phyloP scores from a whole-genome alignment of 208 protist species.

The Endotrypanum monterogeii region DNA sequence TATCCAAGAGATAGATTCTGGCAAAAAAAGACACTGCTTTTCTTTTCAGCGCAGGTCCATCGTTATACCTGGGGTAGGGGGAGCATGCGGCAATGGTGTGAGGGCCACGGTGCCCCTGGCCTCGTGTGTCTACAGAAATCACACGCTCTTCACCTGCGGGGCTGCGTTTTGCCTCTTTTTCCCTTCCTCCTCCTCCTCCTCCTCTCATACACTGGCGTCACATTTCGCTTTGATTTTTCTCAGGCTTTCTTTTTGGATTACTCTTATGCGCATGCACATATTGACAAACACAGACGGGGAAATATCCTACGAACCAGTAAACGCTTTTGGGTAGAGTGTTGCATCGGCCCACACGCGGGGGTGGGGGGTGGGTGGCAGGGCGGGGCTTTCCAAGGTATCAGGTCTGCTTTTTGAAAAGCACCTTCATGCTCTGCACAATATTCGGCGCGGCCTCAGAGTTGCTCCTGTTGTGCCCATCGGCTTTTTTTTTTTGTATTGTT shows the following conservation, averaged over 20 bases:
- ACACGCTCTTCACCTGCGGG: not conserved
- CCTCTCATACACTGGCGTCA: not conserved
- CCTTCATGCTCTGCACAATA: not conserved
- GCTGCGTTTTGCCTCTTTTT: conserved; percentile 9
- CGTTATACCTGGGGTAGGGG: not conserved
- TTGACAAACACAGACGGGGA: not conserved
- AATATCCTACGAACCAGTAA: too few relatives aligned
- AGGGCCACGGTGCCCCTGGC: not conserved
- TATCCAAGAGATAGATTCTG: not conserved
- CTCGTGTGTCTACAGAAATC: too few relatives aligned
- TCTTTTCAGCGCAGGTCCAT: not conserved
- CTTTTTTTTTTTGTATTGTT: not conserved
- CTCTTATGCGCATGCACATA: conserved; percentile 3
- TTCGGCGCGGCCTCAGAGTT: not conserved
- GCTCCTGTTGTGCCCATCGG: not conserved
- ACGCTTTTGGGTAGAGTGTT: not conserved
- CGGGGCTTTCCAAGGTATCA: too few relatives aligned
- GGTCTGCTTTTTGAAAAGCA: too few relatives aligned
- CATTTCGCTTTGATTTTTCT: conserved; percentile 6
- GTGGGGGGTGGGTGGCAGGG: too few relatives aligned
- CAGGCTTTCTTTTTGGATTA: not conserved
- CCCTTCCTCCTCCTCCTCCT: not conserved
- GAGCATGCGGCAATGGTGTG: not conserved
- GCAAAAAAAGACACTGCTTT: too few relatives aligned
- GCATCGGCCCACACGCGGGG: not conserved